phyloP scores from a whole-genome alignment of 805 yeast genomes.

The Kodamaea kakaduensis region DNA sequence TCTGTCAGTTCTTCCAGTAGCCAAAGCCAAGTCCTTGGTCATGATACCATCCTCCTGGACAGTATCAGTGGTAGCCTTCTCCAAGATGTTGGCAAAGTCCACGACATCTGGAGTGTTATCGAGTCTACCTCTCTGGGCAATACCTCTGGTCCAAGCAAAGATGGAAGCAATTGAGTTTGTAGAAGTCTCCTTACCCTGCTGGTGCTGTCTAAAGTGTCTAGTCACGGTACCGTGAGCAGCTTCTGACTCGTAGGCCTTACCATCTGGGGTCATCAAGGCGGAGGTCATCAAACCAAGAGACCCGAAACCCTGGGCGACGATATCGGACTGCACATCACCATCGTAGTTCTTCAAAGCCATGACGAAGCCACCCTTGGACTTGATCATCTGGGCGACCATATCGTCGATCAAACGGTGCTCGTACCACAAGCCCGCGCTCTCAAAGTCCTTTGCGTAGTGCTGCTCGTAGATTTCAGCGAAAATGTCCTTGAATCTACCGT shows the following conservation, averaged over 20 bases:
- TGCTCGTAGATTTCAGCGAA: constrained; percentile 76
- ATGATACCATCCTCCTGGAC: constrained; percentile 80
- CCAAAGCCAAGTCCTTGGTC: constrained; percentile 95
- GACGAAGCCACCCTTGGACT: constrained; percentile 90
- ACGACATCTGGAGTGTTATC: constrained; percentile 85
- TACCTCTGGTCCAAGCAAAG: constrained; percentile 95
- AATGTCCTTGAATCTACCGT: constrained; percentile 92
- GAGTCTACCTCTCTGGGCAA: constrained; percentile 85
- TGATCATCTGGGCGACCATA: constrained; percentile 98
- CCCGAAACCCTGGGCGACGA: constrained; percentile 97
- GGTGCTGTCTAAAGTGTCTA: constrained; percentile 93
- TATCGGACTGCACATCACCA: constrained; percentile 95
- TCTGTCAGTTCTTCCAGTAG: constrained; percentile 83
- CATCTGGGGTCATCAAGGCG: constrained; percentile 94
- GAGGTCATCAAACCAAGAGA: constrained; percentile 97
- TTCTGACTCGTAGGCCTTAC: constrained; percentile 91
- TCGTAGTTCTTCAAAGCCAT: constrained; percentile 97
- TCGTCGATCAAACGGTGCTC: constrained; percentile 96
- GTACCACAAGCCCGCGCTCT: constrained; percentile 82
- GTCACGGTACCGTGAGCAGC: constrained; percentile 99
- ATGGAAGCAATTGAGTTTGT: constrained; percentile 97
- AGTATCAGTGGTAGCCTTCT: constrained; percentile 80
- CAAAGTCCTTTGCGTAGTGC: constrained; percentile 68
- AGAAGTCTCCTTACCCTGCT: constrained; percentile 94
- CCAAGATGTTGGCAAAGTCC: constrained; percentile 72